phyloP scores from a whole-genome alignment of 129 eudicot species.

The Tagetes patula region DNA sequence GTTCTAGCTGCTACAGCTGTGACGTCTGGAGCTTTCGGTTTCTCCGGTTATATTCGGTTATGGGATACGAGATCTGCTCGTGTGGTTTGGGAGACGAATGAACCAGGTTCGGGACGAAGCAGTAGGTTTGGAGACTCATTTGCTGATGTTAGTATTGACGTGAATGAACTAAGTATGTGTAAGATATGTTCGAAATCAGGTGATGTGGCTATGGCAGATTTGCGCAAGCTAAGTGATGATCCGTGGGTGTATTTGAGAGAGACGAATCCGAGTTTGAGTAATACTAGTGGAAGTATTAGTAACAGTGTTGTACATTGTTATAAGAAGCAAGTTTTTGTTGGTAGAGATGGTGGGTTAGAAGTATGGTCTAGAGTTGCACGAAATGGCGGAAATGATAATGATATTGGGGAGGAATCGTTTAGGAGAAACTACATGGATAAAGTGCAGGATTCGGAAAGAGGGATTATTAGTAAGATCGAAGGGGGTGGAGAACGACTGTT shows the following conservation, averaged over 20 bases:
- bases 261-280: constrained; percentile 70
- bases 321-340: constrained; percentile 70
- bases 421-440: constrained; percentile 88
- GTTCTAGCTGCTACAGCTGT: constrained; percentile 53
- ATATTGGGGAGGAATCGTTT: constrained; percentile 49
- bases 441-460: constrained; percentile 63
- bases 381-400: constrained; percentile 18
- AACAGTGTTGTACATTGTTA: constrained; percentile 62
- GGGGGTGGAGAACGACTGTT: constrained; percentile 93
- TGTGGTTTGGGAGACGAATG: constrained; percentile 84
- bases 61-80: constrained; percentile 69
- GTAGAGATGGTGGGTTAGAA: constrained; percentile 82
- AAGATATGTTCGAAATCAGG: constrained; percentile 85
- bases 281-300: constrained; percentile 42
- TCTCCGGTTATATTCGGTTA: constrained; percentile 67
- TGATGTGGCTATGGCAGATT: constrained; percentile 78
- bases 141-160: constrained; percentile 75
- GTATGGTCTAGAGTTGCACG: constrained; percentile 79
- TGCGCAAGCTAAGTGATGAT: constrained; percentile 70
- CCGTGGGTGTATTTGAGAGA: constrained; percentile 92
- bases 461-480: constrained; percentile 67
- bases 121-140: constrained; percentile 86
- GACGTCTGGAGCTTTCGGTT: constrained; percentile 84
- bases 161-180: constrained; percentile 41
- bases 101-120: constrained; percentile 88